These are phyloP conservation scores for Galeopsis tetrahit DNA, from an alignment of 257 asterid genomes.

Conservation along the genomic window DNA sequence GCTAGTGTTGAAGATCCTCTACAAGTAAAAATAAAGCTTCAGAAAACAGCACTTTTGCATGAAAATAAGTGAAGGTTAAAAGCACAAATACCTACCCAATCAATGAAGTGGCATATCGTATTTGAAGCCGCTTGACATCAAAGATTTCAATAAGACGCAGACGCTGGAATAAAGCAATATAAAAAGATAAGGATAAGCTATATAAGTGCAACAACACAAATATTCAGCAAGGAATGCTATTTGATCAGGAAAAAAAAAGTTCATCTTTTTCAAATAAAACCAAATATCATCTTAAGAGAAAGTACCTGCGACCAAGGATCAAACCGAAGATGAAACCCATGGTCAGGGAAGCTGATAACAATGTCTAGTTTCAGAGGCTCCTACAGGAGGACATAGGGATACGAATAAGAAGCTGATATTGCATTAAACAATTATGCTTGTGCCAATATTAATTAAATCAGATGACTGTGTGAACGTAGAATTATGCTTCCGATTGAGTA, in stretches of 20 bases:
- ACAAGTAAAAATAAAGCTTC: constrained; percentile 37
- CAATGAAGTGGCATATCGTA: constrained; percentile 81
- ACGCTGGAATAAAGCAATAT: constrained; percentile 51
- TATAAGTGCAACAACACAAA: constrained; percentile 12
- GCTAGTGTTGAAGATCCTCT: constrained; percentile 84
- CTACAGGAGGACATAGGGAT: constrained; percentile 45
- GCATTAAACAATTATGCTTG: neutral
- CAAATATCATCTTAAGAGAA: constrained; percentile 18
- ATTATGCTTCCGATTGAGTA: neutral
- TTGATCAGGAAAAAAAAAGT: neutral
- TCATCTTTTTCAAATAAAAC: constrained; percentile 23
- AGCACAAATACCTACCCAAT: constrained; percentile 61
- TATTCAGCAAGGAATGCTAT: constrained; percentile 9
- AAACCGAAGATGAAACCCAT: constrained; percentile 88
- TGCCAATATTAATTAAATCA: neutral
- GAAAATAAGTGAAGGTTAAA: constrained; percentile 7
- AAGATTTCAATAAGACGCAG: constrained; percentile 82
- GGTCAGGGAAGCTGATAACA: constrained; percentile 90
- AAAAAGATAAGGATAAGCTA: constrained; percentile 27
- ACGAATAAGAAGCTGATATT: constrained; percentile 23
- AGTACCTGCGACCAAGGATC: constrained; percentile 95
- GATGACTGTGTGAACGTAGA: neutral
- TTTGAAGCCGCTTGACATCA: constrained; percentile 81
- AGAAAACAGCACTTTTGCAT: constrained; percentile 19
- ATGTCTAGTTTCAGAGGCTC: constrained; percentile 81